These are phyloP conservation scores for Aquilaria yunnanensis DNA, from an alignment of 345 rosid genomes.

Conservation along the genomic window DNA sequence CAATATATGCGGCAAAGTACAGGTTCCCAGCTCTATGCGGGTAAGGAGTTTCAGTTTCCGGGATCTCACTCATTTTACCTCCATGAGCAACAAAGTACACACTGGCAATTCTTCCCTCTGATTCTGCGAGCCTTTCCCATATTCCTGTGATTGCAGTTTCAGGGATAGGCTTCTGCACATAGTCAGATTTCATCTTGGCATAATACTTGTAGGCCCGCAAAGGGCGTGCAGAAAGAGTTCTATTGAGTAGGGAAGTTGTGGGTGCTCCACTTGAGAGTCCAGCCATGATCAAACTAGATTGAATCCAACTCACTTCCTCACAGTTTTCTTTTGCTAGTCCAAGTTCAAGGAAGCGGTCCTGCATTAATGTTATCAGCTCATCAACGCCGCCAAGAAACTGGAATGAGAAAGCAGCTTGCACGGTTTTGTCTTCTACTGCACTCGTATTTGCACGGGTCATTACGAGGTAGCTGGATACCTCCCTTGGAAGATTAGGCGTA, in stretches of 20 bases:
- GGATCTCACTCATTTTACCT: constrained; percentile 4
- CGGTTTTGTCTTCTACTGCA: not conserved
- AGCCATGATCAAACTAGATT: not conserved
- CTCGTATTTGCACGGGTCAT: not conserved
- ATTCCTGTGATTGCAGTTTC: not conserved
- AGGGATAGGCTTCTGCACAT: not conserved
- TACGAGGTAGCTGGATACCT: not conserved
- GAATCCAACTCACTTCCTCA: not conserved
- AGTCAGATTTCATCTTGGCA: constrained; percentile 6
- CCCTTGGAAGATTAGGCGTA: not conserved
- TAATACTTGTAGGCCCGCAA: too few relatives aligned
- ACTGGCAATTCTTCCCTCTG: not conserved
- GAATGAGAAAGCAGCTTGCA: not conserved
- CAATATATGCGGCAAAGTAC: not conserved
- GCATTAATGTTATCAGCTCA: not conserved
- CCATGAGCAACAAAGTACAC: not conserved
- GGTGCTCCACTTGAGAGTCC: not conserved
- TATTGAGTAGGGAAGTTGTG: not conserved
- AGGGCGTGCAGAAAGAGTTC: not conserved
- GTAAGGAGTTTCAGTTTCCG: not conserved
- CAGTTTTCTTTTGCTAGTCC: not conserved
- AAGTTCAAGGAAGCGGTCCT: not conserved
- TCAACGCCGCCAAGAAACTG: constrained; percentile 4
- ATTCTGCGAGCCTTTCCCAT: not conserved
- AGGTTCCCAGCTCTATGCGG: constrained; percentile 8